Conservation (phyloP, 192 early-diverging fungal genomes). For the Coemansia sp. region DNA sequence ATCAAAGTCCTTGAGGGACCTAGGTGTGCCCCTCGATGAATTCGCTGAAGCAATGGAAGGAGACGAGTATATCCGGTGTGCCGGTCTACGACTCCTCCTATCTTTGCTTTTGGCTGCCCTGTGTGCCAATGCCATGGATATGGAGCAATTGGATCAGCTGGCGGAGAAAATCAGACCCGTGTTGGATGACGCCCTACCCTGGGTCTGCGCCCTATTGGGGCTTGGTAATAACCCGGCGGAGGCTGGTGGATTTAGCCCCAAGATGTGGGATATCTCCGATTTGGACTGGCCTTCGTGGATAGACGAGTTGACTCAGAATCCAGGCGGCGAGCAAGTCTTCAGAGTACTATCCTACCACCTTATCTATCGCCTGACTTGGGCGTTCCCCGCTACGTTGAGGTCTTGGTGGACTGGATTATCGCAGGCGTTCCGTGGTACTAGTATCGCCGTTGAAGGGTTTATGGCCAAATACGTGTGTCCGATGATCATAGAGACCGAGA, state of each 20-base stretch:
- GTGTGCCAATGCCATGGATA: slow-evolving; percentile 24
- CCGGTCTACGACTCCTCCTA: slow-evolving; percentile 28
- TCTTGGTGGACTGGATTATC: slow-evolving; percentile 50
- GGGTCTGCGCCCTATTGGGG: slow-evolving; percentile 44
- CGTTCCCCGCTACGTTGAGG: slow-evolving; percentile 38
- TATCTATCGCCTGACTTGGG: slow-evolving; percentile 18
- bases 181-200: slow-evolving; percentile 42
- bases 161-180: slow-evolving; percentile 16
- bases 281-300: slow-evolving; percentile 42
- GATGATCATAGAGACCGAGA: slow-evolving; percentile 15
- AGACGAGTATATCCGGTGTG: slow-evolving; percentile 34
- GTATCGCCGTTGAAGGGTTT: slow-evolving; percentile 36
- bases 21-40: slow-evolving; percentile 18
- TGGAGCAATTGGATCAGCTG: slow-evolving; percentile 20
- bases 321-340: slow-evolving; percentile 23
- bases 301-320: slow-evolving; percentile 17
- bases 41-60: slow-evolving; percentile 19
- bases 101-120: slow-evolving; percentile 29
- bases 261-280: slow-evolving; percentile 26
- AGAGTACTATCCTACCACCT: slow-evolving; percentile 34
- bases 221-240: slow-evolving; percentile 10
- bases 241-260: not conserved
- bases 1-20: slow-evolving; percentile 17
- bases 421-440: slow-evolving; percentile 26
- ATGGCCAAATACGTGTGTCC: slow-evolving; percentile 24